Base-by-base conservation (phyloP, 371 early-diverging fungal species). In the Phascolomyces articulosus region DNA sequence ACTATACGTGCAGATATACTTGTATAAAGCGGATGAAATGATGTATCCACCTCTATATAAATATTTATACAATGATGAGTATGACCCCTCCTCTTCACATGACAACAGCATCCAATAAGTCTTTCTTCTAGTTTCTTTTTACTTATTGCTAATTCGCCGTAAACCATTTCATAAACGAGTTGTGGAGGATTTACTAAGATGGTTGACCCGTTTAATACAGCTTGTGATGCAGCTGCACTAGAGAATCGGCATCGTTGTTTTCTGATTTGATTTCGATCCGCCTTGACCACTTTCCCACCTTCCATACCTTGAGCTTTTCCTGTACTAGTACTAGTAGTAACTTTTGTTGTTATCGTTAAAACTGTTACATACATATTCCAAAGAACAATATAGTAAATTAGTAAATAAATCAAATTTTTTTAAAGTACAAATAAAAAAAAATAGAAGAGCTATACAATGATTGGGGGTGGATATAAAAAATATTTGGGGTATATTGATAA, bases 261-360 rank as follows among this genome's bases (percentile, higher is more conserved):
- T 85, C 92, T 95, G 84, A 99, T 98, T 82, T 97, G 96, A 71
- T 91, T 85, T 93, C 99, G 98, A 92, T 98, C 98, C 76, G 97
- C 91, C 71, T 92, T 91, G 69, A 96, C 70, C 2, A 77, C 73
- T 18, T 65, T 66, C 7, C 69, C 77, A 16, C 81, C 81, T 21
- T 73, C 75, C 6, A 81, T 74, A 58, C 81, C 78, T 15, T 74
- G 63, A 40, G 58, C 48, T 31, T 31, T 31, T 31, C 31, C 31
- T 31, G 31, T 31, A 31, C 31, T 31, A 31, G 31, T 31, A 31
- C 31, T 31, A 31, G 31, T 31, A 31, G 31, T 31, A 31, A 31
- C 31, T 31, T 31, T 31, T 31, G 31, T 31, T 31, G 31, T 31
- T 31, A 31, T 31, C 31, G 31, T 31, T 31, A 31, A 10, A 10